Conservation (phyloP, 2,329 filamentous ascomycete genomes). For the Teratosphaeria zuluensis region DNA sequence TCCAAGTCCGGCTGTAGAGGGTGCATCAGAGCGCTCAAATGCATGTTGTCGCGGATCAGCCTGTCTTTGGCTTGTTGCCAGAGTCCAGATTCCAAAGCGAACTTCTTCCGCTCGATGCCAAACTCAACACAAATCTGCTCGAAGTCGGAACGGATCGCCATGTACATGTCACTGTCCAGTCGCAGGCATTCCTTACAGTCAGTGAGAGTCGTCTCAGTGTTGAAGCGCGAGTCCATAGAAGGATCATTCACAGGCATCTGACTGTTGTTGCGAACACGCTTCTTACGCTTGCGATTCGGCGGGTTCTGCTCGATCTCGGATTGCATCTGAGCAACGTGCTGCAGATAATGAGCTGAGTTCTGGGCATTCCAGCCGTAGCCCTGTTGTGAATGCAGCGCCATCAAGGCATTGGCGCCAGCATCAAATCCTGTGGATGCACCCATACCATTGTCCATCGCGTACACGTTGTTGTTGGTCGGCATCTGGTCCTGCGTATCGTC, state of each 20-base stretch:
- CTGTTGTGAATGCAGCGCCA: constrained; percentile 3
- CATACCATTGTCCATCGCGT: not conserved
- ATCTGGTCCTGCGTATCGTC: not conserved
- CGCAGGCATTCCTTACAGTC: constrained; percentile 63
- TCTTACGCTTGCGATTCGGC: constrained; percentile 55
- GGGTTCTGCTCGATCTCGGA: constrained; percentile 50
- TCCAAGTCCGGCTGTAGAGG: constrained; percentile 49
- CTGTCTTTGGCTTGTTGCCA: constrained; percentile 64
- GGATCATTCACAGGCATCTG: constrained; percentile 58
- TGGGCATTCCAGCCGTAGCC: constrained; percentile 6
- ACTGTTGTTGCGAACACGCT: constrained; percentile 58
- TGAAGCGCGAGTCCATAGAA: constrained; percentile 58
- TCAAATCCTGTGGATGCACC: not conserved
- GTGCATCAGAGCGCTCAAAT: constrained; percentile 52
- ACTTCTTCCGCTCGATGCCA: constrained; percentile 61
- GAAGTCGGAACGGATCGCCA: constrained; percentile 55
- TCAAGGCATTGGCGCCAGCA: not conserved
- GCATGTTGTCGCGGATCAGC: constrained; percentile 54
- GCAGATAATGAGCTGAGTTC: constrained; percentile 12
- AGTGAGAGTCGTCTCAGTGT: constrained; percentile 72
- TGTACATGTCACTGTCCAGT: constrained; percentile 56
- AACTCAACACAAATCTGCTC: constrained; percentile 59
- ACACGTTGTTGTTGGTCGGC: not conserved
- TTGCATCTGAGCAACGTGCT: constrained; percentile 21
- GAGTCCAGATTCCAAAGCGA: constrained; percentile 57